Evolutionary conservation across 768 basidiomycete species (phyloP).

Genomic region (Rhodotorula babjevae): DNA sequence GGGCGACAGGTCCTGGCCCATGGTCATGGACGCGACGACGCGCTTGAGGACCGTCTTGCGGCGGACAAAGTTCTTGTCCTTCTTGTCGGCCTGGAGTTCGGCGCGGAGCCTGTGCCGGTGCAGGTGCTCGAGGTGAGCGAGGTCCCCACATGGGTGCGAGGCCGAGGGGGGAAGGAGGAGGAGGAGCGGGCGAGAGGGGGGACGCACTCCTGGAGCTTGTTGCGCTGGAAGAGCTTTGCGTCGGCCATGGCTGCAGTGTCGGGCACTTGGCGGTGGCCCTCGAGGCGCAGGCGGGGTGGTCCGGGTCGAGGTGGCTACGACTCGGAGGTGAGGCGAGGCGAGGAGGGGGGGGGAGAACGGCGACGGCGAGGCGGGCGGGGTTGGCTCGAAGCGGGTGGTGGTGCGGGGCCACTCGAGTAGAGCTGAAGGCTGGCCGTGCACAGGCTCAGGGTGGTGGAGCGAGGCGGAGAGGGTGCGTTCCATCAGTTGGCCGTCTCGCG

Average conservation of each 20-base stretch:
- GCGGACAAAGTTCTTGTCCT: conserved; percentile 93
- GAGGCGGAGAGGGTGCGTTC: too few species aligned
- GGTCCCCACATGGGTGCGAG: background rate
- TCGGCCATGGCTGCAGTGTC: conserved; percentile 22
- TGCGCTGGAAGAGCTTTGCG: conserved; percentile 34
- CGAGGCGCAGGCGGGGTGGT: background rate
- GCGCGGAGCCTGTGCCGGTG: conserved; percentile 27
- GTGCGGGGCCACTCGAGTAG: too few species aligned
- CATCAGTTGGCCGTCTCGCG: too few species aligned
- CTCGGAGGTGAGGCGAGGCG: too few species aligned
- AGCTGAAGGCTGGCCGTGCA: too few species aligned
- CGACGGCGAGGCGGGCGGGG: too few species aligned
- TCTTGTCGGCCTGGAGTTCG: conserved; percentile 51
- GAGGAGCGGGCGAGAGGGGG: too few species aligned
- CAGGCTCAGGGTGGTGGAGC: too few species aligned
- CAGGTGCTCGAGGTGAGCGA: background rate
- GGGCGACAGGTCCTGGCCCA: conserved; percentile 74
- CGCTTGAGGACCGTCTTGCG: conserved; percentile 93
- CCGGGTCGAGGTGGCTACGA: background rate
- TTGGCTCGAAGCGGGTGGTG: background rate
- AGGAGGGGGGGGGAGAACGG: background rate
- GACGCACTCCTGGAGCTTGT: conserved; percentile 33
- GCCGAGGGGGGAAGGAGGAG: background rate
- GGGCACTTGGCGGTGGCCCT: too few species aligned
- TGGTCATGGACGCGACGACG: conserved; percentile 97